Evolutionary conservation across 1,284 basidiomycete genomes (phyloP), one percentile per base, ranked within the genome.

Genomic region (Ustilago nuda): DNA sequence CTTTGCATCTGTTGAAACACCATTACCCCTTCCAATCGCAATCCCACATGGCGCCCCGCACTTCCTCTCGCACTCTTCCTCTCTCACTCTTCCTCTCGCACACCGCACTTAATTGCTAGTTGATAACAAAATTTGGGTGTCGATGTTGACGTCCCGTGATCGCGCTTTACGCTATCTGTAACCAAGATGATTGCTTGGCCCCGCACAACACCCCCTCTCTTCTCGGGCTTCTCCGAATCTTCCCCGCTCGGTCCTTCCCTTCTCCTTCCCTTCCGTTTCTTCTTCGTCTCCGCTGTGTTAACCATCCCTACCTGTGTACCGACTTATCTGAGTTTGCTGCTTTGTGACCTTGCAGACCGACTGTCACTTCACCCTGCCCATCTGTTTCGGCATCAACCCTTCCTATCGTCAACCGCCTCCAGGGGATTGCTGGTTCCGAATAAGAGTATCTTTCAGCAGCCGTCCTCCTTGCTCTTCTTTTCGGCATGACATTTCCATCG

Each of bases 141-240:
- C n/a, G 51, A 12, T 9, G 8, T 43, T n/a, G 17, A 19, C 43
- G n/a, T 19, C 43, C 43, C 46, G 32, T 32, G 37, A 64, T 43
- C 8, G 15, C n/a, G 36, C 35, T 55, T 19, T 3, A 27, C 36
- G 60, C 56, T 69, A 74, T 74, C 72, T 68, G 11, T 51, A 48
- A n/a, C 1, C 17, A n/a, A 36, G 43, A 32, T 69, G 66, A 74
- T 74, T 74, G 72, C 66, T 62, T 53, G 60, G 30, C 72, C 72
- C 72, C 72, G 59, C 72, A 57, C 39, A 30, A 12, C 23, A 27
- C 23, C 23, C 23, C 23, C 3, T 3, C 23, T 27, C 13, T 7
- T 17, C n/a, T 74, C 72, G 72, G 72, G 51, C 62, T 59, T 66
- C 58, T 74, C 72, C 72, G 72, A 74, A 62, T 50, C 67, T 65